Evolutionary conservation across 2,329 filamentous ascomycete species (phyloP).

Genomic region (Colletotrichum sp.): DNA sequence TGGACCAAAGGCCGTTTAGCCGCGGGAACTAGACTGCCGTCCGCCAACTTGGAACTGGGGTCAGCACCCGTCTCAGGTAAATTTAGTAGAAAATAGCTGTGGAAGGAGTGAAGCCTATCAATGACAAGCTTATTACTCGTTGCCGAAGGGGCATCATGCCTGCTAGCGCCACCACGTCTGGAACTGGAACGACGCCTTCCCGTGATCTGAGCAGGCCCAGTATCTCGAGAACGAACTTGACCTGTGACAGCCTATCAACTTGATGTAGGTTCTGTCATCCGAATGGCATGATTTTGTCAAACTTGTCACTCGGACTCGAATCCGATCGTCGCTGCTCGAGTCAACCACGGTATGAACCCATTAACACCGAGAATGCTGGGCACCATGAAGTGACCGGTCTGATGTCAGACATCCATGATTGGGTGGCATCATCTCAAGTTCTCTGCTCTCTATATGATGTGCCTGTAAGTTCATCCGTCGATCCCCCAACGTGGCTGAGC

Average conservation of each 20-base stretch:
- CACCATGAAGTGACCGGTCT: neutral
- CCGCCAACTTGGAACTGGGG: neutral
- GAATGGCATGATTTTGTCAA: neutral
- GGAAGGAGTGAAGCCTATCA: neutral
- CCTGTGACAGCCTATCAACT: neutral
- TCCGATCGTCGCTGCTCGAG: neutral
- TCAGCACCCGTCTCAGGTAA: neutral
- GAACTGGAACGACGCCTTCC: neutral
- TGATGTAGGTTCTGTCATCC: neutral
- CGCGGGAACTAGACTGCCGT: neutral
- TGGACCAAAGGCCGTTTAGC: neutral
- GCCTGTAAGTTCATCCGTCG: neutral
- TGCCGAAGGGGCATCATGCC: neutral
- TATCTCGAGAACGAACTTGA: neutral
- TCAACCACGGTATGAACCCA: neutral
- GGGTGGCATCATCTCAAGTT: neutral
- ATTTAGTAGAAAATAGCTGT: neutral
- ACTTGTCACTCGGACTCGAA: neutral
- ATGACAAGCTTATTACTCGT: neutral
- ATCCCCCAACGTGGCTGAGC: neutral
- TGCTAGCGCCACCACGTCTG: neutral
- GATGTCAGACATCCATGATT: neutral
- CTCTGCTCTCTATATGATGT: neutral
- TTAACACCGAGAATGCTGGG: neutral
- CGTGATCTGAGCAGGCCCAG: neutral